Base-by-base conservation (phyloP, 2,329 filamentous ascomycete genomes). In the Dactylellina parvicollis region DNA sequence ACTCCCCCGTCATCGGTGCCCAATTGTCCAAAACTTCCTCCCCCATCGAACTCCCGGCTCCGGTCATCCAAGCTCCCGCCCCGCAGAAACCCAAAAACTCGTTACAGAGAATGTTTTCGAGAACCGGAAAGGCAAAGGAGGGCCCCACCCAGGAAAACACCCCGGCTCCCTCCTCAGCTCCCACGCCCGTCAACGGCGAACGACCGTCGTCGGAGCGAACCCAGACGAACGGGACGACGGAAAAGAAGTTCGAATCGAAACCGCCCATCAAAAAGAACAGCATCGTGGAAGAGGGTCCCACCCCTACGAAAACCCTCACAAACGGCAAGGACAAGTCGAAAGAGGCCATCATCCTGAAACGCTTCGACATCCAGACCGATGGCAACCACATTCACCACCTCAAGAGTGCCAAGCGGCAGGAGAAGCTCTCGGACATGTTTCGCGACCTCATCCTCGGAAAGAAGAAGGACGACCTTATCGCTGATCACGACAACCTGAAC, bases 391-490 rank as follows among this genome's bases (percentile, higher is more conserved):
- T 91, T 78, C 95, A 99, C 80, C 88, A 92, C 77, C 87, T 99
- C 75, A 95, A 92, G 82, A 93, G 91, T 74, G 91, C 91, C 73
- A 92, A 92, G 80, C 88, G 95, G 66, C 94, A 99, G 81, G 94
- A 99, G 82, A 98, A 97, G 82, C 85, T 99, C 64, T 90, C 91
- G 18, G 92, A 96, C 80, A 91, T 98, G 88, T 90, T 96, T 81
- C 90, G 92, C 77, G 89, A 90, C 77, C 86, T 97, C 77, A 86
- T 98, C 59, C 84, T 85, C 66, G 92, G 92, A 75, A 92, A 91
- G 81, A 93, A 92, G 82, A 90, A 91, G 79, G 85, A 87, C 14
- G 85, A 87, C 12, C 85, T 89, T 2, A n/a, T n/a, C n/a, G 81
- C 84, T 44, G 85, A 87, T 75, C 84, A 86, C 26, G 91, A 95